Conservation (phyloP, 1,284 basidiomycete genomes). For the Moesziomyces sp. region DNA sequence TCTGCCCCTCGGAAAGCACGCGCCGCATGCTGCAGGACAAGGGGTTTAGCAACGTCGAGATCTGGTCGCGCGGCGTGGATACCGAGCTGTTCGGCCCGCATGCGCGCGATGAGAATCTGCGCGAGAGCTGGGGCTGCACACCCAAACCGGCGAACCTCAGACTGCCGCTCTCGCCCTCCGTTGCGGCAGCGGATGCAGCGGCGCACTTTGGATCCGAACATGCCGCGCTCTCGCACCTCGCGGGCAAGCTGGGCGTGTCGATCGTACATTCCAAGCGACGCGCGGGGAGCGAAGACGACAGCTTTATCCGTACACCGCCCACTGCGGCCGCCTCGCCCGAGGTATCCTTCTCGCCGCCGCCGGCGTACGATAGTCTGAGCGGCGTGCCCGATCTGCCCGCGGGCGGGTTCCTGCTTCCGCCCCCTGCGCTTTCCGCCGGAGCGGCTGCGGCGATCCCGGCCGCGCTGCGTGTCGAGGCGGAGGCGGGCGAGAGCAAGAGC, state of each 20-base stretch:
- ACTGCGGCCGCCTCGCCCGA: conserved; percentile 60
- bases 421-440: conserved; percentile 39
- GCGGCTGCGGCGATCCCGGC: conserved; percentile 10
- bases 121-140: conserved; percentile 70
- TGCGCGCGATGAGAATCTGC: conserved; percentile 69
- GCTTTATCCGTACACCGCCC: conserved; percentile 68
- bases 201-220: conserved; percentile 32
- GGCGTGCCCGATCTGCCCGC: conserved; percentile 54
- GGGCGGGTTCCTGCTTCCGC: conserved; percentile 53
- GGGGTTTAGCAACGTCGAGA: conserved; percentile 70
- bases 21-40: conserved; percentile 70
- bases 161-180: conserved; percentile 61
- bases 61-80: conserved; percentile 71
- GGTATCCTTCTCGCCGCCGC: conserved; percentile 61
- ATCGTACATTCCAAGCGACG: conserved; percentile 15
- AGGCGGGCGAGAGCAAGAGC: conserved; percentile 51
- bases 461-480: conserved; percentile 20
- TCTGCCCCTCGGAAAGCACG: conserved; percentile 73
- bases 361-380: conserved; percentile 58
- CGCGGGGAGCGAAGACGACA: conserved; percentile 36
- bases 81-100: conserved; percentile 61
- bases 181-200: conserved; percentile 38
- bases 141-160: conserved; percentile 54
- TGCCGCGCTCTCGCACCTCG: conserved; percentile 40
- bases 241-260: conserved; percentile 47